These are phyloP conservation scores for Chytridiales sp. DNA, from an alignment of 371 early-diverging fungal species.

Conservation along the genomic window DNA sequence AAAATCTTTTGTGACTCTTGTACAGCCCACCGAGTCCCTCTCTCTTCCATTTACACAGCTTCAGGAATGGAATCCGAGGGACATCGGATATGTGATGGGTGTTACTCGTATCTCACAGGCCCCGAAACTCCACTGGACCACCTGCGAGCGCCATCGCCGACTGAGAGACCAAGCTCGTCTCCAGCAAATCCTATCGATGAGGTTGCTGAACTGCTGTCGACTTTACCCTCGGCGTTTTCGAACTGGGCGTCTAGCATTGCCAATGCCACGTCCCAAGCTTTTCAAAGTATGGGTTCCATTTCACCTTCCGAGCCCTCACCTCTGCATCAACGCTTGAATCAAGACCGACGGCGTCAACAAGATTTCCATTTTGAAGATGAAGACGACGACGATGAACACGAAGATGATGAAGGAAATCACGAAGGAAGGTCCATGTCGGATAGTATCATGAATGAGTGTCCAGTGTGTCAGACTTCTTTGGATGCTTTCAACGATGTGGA, in stretches of 20 bases:
- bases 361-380: not conserved
- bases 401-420: not conserved
- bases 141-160: not conserved
- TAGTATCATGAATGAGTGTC: slow-evolving; percentile 72
- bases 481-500: slow-evolving; percentile 38
- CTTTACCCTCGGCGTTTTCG: not conserved
- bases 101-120: slow-evolving; percentile 5
- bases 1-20: slow-evolving; percentile 73
- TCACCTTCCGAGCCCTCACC: not conserved
- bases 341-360: too few species aligned
- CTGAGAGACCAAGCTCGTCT: not conserved
- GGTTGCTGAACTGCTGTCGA: not conserved
- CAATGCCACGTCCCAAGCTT: slow-evolving; percentile 4
- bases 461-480: slow-evolving; percentile 66
- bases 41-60: slow-evolving; percentile 4
- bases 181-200: not conserved
- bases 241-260: not conserved
- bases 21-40: slow-evolving; percentile 18
- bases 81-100: slow-evolving; percentile 20
- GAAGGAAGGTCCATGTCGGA: slow-evolving; percentile 23
- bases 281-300: not conserved
- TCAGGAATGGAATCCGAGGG: not conserved
- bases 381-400: slow-evolving; percentile 4
- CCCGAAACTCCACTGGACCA: not conserved
- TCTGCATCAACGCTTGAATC: not conserved